phyloP scores from a whole-genome alignment of 2,329 filamentous ascomycete genomes.

The Fusarium concolor region DNA sequence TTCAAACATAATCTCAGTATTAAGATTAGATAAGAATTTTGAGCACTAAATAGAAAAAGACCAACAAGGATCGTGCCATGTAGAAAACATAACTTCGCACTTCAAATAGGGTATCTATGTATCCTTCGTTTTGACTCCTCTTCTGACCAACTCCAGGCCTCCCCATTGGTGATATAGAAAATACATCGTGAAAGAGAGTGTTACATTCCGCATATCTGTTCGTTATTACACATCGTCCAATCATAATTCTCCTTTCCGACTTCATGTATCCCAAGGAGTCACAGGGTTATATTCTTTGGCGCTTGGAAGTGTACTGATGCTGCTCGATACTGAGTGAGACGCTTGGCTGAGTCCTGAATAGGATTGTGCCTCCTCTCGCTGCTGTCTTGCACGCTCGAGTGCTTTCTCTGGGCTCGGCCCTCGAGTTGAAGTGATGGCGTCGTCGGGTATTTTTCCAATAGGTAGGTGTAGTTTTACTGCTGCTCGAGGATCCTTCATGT shows the following conservation, averaged over 20 bases:
- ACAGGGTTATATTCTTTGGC: slow-evolving; percentile 48
- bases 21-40: neutral
- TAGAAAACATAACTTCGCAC: neutral
- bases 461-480: slow-evolving; percentile 61
- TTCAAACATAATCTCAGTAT: neutral
- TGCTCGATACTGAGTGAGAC: slow-evolving; percentile 52
- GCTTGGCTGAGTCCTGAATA: slow-evolving; percentile 43
- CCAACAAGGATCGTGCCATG: too few relatives aligned
- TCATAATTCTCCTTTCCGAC: neutral
- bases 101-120: slow-evolving; percentile 19
- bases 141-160: slow-evolving; percentile 14
- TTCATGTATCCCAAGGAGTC: slow-evolving; percentile 50
- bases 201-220: slow-evolving; percentile 3
- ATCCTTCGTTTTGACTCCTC: slow-evolving; percentile 4
- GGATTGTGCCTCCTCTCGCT: slow-evolving; percentile 49
- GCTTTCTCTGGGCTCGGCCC: slow-evolving; percentile 61
- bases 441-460: slow-evolving; percentile 57
- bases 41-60: neutral
- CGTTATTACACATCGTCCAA: slow-evolving; percentile 22
- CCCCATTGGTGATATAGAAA: slow-evolving; percentile 19
- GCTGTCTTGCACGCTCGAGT: slow-evolving; percentile 50
- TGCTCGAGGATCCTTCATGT: slow-evolving; percentile 57
- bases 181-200: slow-evolving; percentile 12
- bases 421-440: slow-evolving; percentile 59
- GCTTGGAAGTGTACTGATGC: slow-evolving; percentile 50